Evolutionary conservation across 164 flowering plant genomes (phyloP).

Genomic region (Piper betle): DNA sequence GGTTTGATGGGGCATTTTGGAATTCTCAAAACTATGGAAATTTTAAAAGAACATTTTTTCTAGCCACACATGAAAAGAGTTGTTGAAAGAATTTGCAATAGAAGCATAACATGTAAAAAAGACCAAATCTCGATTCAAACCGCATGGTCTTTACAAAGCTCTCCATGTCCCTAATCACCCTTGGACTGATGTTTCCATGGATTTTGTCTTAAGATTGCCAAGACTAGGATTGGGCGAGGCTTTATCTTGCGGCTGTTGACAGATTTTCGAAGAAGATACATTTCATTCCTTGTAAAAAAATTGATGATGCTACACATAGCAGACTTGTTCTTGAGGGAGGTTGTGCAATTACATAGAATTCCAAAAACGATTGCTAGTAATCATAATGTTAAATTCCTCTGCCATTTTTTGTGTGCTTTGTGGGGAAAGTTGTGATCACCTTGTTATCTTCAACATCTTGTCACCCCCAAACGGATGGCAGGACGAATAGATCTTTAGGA

Average conservation of each 20-base stretch:
- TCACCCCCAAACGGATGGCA: not conserved
- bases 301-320: not conserved
- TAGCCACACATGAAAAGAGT: not conserved
- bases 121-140: not conserved
- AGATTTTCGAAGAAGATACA: not conserved
- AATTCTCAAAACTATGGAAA: not conserved
- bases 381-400: not conserved
- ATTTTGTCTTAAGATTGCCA: not conserved
- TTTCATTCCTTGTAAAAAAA: not conserved
- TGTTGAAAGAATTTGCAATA: not conserved
- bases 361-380: not conserved
- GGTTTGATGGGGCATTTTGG: not conserved
- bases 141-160: not conserved
- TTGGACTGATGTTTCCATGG: not conserved
- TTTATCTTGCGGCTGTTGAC: not conserved
- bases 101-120: not conserved
- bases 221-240: not conserved
- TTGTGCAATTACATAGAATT: not conserved
- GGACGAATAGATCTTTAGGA: not conserved
- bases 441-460: not conserved
- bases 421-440: not conserved
- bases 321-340: not conserved
- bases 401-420: not conserved
- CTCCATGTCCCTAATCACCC: not conserved
- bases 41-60: too few species aligned